These are phyloP conservation scores for Nemania diffusa DNA, from an alignment of 2,329 filamentous ascomycete genomes.

Conservation along the genomic window DNA sequence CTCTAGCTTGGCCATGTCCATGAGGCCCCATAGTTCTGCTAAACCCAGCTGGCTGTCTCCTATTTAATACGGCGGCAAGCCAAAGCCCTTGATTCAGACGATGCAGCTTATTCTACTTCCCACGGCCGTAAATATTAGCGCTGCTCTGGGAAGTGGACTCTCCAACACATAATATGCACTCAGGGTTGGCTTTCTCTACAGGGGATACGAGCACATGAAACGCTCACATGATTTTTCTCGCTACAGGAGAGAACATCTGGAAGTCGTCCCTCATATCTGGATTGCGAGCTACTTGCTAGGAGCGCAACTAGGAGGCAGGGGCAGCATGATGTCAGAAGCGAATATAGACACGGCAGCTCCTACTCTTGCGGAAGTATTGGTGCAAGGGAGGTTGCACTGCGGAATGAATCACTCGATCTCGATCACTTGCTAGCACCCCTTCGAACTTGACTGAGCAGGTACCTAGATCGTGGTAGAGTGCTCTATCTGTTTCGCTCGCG, in stretches of 20 bases:
- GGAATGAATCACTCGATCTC: too few species aligned
- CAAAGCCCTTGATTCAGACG: neutral
- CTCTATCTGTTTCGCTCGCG: neutral
- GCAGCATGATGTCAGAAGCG: constrained; percentile 6
- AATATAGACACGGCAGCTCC: constrained; percentile 8
- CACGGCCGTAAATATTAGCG: neutral
- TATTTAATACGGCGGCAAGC: neutral
- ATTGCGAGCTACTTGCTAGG: constrained; percentile 3
- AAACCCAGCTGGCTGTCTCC: neutral
- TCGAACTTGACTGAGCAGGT: neutral
- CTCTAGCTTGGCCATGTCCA: too few species aligned
- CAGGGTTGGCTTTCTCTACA: too few species aligned
- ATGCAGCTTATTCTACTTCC: neutral
- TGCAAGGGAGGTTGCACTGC: neutral
- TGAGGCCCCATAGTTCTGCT: neutral
- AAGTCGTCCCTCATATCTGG: neutral
- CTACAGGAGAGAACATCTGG: neutral
- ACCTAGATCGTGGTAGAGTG: too few species aligned
- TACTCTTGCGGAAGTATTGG: neutral
- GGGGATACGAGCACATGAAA: neutral
- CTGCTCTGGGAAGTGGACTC: too few species aligned
- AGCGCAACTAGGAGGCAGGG: neutral
- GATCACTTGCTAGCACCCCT: neutral
- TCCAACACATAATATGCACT: too few species aligned
- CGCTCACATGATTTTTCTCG: neutral